Evolutionary conservation across 192 early-diverging fungal species (phyloP), one percentile per base, ranked within the genome.

Genomic region (Coemansia sp.): DNA sequence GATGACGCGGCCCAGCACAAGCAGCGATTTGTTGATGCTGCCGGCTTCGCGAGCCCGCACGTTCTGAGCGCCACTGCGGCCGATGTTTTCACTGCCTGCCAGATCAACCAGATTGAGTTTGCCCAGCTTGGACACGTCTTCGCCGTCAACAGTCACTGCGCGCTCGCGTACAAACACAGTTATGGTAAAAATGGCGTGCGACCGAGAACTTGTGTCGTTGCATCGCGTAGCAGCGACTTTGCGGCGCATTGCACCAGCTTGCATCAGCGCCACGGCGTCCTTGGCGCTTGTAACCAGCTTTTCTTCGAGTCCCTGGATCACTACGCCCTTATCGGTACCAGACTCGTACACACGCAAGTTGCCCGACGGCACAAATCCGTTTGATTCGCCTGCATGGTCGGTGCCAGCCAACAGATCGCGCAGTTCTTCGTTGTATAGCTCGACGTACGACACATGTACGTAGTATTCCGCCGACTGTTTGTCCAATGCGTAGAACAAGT

Each of bases 21-120:
- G 70, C 19, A 93, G 68, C 57, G 87, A 88, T 67, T 94, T 86
- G 68, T 98, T 98, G 61, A 98, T 96, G 69, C 86, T 87, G 45
- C 92, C 92, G 19, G 93, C 93, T 73, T 98, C 96, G 48, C 88
- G 85, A 18, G 92, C 93, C 16, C 93, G 75, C 18, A 73, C 70
- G 51, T 89, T 84, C 69, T 96, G 90, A 0, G 93, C 95, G 6
- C 94, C 97, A 1, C 93, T 92, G 24, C 92, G 88, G 1, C 88
- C 88, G 65, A 96, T 93, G 67, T 95, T 95, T 59, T 98, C 95
- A 39, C 90, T 93, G 5, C 97, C 95, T 0, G 97, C 95, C 61
- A 99, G 68, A 74, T 99, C 97, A 0, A 99, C 97, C 20, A 99
- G 82, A 68, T 97, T 96, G 14, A 98, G 78, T 59, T 98, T 98